Evolutionary conservation across 2,329 filamentous ascomycete genomes (phyloP).

Genomic region (Aspergillus pseudoviridinutans): DNA sequence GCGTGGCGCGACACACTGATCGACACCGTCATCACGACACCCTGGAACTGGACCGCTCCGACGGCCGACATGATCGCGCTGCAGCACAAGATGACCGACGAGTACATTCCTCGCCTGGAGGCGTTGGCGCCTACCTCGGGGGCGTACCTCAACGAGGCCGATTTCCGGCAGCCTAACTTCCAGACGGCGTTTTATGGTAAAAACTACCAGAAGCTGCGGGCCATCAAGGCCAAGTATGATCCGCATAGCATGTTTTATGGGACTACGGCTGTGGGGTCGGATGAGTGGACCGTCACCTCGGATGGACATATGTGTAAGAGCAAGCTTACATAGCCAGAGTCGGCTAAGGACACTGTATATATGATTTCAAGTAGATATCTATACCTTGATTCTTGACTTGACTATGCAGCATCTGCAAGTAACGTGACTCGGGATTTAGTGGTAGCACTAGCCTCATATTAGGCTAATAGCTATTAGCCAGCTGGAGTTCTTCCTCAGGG

Average conservation of each 20-base stretch:
- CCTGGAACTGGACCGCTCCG: conserved; percentile 35
- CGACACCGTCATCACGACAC: conserved; percentile 30
- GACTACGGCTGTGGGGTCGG: conserved; percentile 49
- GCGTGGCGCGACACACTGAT: conserved; percentile 45
- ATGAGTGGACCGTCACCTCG: conserved; percentile 40
- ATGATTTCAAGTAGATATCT: too few relatives aligned
- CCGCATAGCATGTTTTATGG: conserved; percentile 40
- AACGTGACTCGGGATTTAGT: too few relatives aligned
- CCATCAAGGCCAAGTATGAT: conserved; percentile 42
- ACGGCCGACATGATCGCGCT: conserved; percentile 29
- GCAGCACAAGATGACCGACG: conserved; percentile 38
- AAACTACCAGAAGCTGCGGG: conserved; percentile 35
- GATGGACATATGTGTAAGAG: conserved; percentile 38
- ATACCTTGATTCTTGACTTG: too few relatives aligned
- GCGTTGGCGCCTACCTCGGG: conserved; percentile 36
- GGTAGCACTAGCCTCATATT: too few relatives aligned
- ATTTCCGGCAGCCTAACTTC: conserved; percentile 40
- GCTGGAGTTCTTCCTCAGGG: too few relatives aligned
- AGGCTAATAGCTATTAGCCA: too few relatives aligned
- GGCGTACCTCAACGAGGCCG: conserved; percentile 42
- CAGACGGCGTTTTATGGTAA: conserved; percentile 41
- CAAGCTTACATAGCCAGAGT: too few relatives aligned
- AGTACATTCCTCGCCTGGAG: conserved; percentile 34
- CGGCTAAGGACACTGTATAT: too few relatives aligned
- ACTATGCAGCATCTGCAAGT: too few relatives aligned